phyloP scores from a whole-genome alignment of 2,329 filamentous ascomycete genomes.

The Cytospora mali region DNA sequence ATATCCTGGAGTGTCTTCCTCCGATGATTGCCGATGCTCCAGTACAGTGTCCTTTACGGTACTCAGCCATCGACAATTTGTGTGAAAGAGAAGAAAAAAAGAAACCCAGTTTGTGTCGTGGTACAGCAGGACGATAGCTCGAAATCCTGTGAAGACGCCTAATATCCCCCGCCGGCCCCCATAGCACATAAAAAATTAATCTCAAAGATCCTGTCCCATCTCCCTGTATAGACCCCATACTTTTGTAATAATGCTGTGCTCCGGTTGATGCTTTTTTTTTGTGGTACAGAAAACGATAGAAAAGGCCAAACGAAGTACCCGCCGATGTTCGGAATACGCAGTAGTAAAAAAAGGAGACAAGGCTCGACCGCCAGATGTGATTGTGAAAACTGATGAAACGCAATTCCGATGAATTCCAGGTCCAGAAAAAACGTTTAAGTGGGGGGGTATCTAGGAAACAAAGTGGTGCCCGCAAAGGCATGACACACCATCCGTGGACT shows the following conservation, averaged over 20 bases:
- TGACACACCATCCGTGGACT: constrained; percentile 16
- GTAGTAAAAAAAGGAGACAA: constrained; percentile 14
- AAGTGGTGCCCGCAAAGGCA: constrained; percentile 32
- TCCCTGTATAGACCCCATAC: constrained; percentile 27
- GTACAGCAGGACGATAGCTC: constrained; percentile 14
- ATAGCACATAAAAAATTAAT: constrained; percentile 19
- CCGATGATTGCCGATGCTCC: constrained; percentile 1
- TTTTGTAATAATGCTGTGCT: constrained; percentile 38
- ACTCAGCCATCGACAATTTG: neutral
- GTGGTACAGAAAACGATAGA: constrained; percentile 27
- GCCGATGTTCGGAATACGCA: constrained; percentile 16
- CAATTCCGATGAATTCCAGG: constrained; percentile 23
- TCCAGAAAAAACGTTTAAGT: constrained; percentile 20
- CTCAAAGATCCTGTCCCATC: constrained; percentile 27
- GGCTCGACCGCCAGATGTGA: constrained; percentile 10
- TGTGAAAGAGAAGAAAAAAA: neutral
- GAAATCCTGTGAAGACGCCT: constrained; percentile 14
- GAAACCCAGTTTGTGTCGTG: constrained; percentile 9
- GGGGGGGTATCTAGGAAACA: constrained; percentile 46
- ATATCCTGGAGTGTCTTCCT: neutral
- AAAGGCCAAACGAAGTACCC: constrained; percentile 17
- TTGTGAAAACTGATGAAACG: constrained; percentile 16
- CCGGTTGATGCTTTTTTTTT: constrained; percentile 35
- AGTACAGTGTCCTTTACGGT: neutral
- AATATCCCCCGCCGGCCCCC: constrained; percentile 5